These are phyloP conservation scores for Chaetomium sp. DNA, from an alignment of 2,329 filamentous ascomycete genomes.

Conservation along the genomic window DNA sequence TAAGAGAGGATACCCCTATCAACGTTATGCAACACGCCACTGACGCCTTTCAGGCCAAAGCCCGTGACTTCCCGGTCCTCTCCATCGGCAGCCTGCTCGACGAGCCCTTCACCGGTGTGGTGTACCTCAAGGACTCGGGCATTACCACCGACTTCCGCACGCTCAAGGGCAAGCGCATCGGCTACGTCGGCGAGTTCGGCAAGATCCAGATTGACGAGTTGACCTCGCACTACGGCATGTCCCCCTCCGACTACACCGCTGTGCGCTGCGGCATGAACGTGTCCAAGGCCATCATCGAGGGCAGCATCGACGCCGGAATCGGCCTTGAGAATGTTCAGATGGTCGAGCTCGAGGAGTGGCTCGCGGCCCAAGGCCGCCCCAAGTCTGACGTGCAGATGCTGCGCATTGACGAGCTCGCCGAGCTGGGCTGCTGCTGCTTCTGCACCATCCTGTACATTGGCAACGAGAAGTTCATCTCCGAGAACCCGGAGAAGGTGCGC, in stretches of 20 bases:
- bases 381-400: constrained; percentile 70
- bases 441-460: constrained; percentile 76
- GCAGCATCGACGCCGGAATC: constrained; percentile 64
- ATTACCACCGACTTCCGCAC: constrained; percentile 70
- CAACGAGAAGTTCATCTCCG: constrained; percentile 62
- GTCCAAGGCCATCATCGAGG: constrained; percentile 66
- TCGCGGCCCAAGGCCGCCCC: constrained; percentile 54
- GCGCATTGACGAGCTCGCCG: constrained; percentile 71
- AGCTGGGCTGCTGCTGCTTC: constrained; percentile 79
- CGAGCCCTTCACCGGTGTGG: constrained; percentile 72
- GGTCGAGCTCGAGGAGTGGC: constrained; percentile 76
- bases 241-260: constrained; percentile 65
- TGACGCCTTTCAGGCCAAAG: constrained; percentile 52
- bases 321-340: constrained; percentile 78
- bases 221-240: constrained; percentile 71
- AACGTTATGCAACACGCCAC: neutral
- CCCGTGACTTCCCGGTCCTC: constrained; percentile 64
- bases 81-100: constrained; percentile 71
- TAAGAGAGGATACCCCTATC: neutral
- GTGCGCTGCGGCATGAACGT: constrained; percentile 79
- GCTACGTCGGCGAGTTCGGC: constrained; percentile 75
- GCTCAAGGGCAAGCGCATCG: constrained; percentile 69
- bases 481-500: constrained; percentile 58
- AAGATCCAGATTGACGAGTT: constrained; percentile 81
- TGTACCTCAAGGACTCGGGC: constrained; percentile 67